Evolutionary conservation across 2,329 filamentous ascomycete genomes (phyloP).

Genomic region (Xylaria multiplex): DNA sequence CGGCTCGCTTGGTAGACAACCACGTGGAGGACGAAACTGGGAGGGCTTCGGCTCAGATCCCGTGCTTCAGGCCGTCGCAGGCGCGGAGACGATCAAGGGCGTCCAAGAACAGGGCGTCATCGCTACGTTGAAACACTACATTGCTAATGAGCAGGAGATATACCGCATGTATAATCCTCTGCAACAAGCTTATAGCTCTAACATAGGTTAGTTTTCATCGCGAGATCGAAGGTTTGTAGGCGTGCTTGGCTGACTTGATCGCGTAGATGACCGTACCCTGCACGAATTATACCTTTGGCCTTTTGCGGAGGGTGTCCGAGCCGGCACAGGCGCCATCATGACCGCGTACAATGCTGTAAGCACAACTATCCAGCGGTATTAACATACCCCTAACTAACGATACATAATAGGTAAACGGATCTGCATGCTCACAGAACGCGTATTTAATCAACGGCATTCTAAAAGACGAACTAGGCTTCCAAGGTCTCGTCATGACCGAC

Average conservation of each 20-base stretch:
- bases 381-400: conserved; percentile 10
- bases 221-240: conserved; percentile 1
- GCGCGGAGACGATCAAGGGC: conserved; percentile 62
- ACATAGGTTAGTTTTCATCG: conserved; percentile 64
- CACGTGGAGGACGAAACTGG: conserved; percentile 78
- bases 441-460: conserved; percentile 74
- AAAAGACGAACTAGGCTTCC: conserved; percentile 79
- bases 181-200: conserved; percentile 68
- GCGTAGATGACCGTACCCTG: conserved; percentile 52
- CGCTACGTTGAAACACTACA: conserved; percentile 66
- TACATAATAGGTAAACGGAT: conserved; percentile 69
- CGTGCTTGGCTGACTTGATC: conserved; percentile 11
- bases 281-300: conserved; percentile 85
- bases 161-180: conserved; percentile 66
- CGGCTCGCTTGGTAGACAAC: conserved; percentile 77
- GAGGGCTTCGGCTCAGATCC: conserved; percentile 79
- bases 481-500: conserved; percentile 76
- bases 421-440: conserved; percentile 73
- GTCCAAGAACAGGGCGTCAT: conserved; percentile 67
- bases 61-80: conserved; percentile 66
- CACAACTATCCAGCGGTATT: neutral
- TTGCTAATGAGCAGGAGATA: conserved; percentile 64
- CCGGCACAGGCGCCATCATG: conserved; percentile 84
- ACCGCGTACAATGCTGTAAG: conserved; percentile 76
- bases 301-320: conserved; percentile 78